Base-by-base conservation (phyloP, 2,329 filamentous ascomycete species). In the Hypoxylon sp. region DNA sequence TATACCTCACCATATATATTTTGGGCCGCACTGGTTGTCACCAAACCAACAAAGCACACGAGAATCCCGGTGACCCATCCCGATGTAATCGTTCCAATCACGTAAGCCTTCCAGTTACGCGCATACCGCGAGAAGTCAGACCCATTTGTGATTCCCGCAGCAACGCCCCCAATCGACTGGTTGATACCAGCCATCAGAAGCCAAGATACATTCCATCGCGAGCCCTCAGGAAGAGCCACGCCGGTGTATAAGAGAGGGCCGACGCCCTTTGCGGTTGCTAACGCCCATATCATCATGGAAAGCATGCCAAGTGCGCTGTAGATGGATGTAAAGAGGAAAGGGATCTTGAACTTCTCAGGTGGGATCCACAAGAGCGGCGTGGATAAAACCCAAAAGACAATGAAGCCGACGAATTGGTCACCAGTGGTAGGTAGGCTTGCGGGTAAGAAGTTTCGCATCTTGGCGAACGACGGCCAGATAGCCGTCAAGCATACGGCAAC, bases 371-470 rank as follows among this genome's bases (percentile, higher is more conserved):
- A 74, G 65, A 87, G 84, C 0, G 84, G 84, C 0, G 81, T 77
- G 14, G 85, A 85, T 19, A 84, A 72, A 31, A 83, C 78, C 80
- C 84, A 87, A 74, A 87, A 87, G 46, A 87, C 74, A 57, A 86
- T 82, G 67, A 86, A 83, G 64, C 81, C 86, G 1, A 86, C 78
- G 31, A 87, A 77, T 26, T 83, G 81, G 19, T 81, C 80, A 13
- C 83, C 81, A 48, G 76, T 78, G 61, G 79, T 76, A 26, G 79
- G 82, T 48, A 80, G 70, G 54, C 73, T 79, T 3, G 73, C 76
- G 0, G 83, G 80, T 8, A 86, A 77, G 31, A 81, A 82, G 68
- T 86, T 84, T 14, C 79, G 78, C 65, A 86, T 81, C 70, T 74
- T 80, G 9, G 78, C 73, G 63, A 82, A 85, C 13, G 78, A 80